Evolutionary conservation across 139 green algal species (phyloP).

Genomic region (Chlorella sp.): DNA sequence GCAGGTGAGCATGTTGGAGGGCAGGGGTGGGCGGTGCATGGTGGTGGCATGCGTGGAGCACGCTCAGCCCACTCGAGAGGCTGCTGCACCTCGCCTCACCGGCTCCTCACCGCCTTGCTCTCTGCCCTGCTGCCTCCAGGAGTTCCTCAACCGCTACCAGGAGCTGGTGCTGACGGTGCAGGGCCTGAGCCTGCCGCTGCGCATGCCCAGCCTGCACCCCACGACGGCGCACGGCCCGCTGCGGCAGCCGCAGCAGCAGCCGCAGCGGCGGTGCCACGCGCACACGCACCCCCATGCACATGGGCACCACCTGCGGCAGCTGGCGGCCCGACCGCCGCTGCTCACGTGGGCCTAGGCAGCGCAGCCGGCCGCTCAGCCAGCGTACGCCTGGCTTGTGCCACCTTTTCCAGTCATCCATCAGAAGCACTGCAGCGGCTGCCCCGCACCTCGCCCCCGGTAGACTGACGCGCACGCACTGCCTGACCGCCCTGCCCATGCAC

Average conservation of each 20-base stretch:
- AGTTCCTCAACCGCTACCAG: conserved; percentile 35
- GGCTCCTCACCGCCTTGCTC: background rate
- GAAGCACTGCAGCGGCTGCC: no score
- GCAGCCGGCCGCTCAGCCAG: no score
- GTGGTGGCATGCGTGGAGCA: no score
- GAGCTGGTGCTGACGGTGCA: conserved; percentile 45
- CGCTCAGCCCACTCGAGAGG: no score
- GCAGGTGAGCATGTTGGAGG: conserved; percentile 31
- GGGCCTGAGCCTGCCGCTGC: conserved; percentile 36
- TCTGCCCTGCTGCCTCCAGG: background rate
- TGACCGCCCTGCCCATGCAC: no score
- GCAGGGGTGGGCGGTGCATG: no score
- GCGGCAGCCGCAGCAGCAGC: background rate
- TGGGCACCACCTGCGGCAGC: background rate
- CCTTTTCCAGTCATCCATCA: no score
- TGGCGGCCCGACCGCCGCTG: background rate
- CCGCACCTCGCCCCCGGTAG: no score
- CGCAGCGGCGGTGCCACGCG: background rate
- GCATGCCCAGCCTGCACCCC: background rate
- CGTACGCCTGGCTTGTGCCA: no score
- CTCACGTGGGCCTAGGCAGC: background rate
- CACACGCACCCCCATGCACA: background rate
- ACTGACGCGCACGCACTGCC: no score
- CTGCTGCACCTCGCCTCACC: background rate
- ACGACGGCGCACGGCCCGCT: background rate